phyloP scores from a whole-genome alignment of 2,329 filamentous ascomycete species.

The Aspergillus luchuensis region DNA sequence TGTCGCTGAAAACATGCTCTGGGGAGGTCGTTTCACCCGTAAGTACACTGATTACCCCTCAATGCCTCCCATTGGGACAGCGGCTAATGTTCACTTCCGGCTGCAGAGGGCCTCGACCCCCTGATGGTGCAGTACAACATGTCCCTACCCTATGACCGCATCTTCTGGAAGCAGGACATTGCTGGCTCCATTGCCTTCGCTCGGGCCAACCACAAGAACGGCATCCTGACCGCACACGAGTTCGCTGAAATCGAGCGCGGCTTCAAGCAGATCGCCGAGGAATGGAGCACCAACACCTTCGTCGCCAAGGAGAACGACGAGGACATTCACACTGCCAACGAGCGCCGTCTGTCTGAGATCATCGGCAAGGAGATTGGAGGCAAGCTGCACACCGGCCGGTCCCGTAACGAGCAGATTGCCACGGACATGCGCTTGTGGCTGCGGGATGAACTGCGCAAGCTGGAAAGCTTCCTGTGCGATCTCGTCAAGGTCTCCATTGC shows the following conservation, averaged over 20 bases:
- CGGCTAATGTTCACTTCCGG: constrained; percentile 22
- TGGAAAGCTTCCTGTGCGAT: constrained; percentile 68
- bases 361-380: constrained; percentile 83
- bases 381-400: constrained; percentile 86
- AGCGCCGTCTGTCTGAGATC: constrained; percentile 75
- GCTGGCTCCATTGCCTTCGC: constrained; percentile 79
- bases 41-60: constrained; percentile 20
- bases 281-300: constrained; percentile 46
- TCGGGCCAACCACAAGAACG: constrained; percentile 72
- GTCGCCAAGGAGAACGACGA: constrained; percentile 49
- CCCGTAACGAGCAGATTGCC: constrained; percentile 86
- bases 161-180: constrained; percentile 79
- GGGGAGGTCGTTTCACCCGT: constrained; percentile 65
- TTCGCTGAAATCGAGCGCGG: constrained; percentile 74
- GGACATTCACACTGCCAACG: constrained; percentile 70
- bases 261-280: constrained; percentile 57
- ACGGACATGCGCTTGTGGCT: constrained; percentile 92
- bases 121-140: constrained; percentile 86
- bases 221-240: constrained; percentile 72
- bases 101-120: constrained; percentile 73
- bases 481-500: constrained; percentile 69
- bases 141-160: constrained; percentile 75
- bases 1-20: constrained; percentile 57
- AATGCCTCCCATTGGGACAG: constrained; percentile 19
- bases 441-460: constrained; percentile 68